Conservation (phyloP, 768 basidiomycete species). For the Coprinopsis cinerea region DNA sequence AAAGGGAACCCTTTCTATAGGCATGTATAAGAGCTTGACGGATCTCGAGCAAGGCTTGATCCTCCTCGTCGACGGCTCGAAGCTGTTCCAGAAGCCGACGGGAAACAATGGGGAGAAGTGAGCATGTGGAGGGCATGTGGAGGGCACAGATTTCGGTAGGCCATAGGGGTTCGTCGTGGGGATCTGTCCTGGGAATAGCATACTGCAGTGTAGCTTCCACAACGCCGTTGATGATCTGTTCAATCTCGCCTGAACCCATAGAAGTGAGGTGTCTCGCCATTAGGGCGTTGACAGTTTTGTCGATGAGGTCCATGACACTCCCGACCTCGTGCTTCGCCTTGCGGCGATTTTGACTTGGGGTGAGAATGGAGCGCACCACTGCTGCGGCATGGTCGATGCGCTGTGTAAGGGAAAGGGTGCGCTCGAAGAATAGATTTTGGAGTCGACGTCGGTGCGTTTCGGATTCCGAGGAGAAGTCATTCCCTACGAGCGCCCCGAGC, state of each 20-base stretch:
- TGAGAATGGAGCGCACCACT: slow-evolving; percentile 50
- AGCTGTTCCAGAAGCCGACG: slow-evolving; percentile 32
- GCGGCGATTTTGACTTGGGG: slow-evolving; percentile 40
- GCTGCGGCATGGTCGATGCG: slow-evolving; percentile 62
- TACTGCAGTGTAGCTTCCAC: slow-evolving; percentile 75
- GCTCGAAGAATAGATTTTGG: slow-evolving; percentile 65
- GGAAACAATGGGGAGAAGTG: slow-evolving; percentile 48
- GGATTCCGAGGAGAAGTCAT: slow-evolving; percentile 62
- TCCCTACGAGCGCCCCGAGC: slow-evolving; percentile 73
- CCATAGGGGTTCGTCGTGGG: slow-evolving; percentile 40
- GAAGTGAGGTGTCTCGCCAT: slow-evolving; percentile 37
- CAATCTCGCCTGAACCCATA: slow-evolving; percentile 58
- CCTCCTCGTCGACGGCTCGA: slow-evolving; percentile 24
- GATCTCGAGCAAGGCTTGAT: slow-evolving; percentile 31
- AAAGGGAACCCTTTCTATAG: slow-evolving; percentile 53
- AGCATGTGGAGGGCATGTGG: slow-evolving; percentile 53
- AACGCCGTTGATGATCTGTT: slow-evolving; percentile 58
- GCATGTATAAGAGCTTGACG: slow-evolving; percentile 53
- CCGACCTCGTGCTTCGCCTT: slow-evolving; percentile 51
- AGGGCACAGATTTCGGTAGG: slow-evolving; percentile 54
- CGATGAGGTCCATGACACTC: slow-evolving; percentile 75
- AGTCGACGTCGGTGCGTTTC: slow-evolving; percentile 43
- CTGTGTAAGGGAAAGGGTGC: slow-evolving; percentile 47
- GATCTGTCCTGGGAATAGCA: slow-evolving; percentile 56
- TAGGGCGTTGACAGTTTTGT: slow-evolving; percentile 55